phyloP scores from a whole-genome alignment of 192 early-diverging fungal genomes.

The Backusella mclennaniae region DNA sequence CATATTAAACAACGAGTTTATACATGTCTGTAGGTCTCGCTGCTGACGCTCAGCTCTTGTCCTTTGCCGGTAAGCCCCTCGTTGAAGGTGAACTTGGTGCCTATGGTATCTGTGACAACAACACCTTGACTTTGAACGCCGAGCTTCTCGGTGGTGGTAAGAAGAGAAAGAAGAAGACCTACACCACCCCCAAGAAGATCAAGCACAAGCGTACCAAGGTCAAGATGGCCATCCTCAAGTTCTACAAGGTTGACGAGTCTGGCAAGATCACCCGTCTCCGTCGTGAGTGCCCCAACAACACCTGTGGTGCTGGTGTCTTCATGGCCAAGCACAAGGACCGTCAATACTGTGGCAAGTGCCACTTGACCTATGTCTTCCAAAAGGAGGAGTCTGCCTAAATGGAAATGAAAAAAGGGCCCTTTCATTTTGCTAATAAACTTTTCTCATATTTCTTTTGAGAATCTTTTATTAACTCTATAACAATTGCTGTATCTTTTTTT shows the following conservation, averaged over 20 bases:
- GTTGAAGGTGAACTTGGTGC: constrained; percentile 45
- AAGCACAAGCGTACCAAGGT: constrained; percentile 99
- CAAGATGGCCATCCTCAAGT: constrained; percentile 98
- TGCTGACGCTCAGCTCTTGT: constrained; percentile 55
- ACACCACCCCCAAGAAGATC: constrained; percentile 99
- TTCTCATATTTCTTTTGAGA: not conserved
- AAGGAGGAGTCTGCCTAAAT: constrained; percentile 46
- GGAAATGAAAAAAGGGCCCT: not conserved
- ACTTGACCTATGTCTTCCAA: constrained; percentile 81
- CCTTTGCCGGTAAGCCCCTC: constrained; percentile 50
- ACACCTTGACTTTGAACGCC: constrained; percentile 71
- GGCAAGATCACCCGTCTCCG: constrained; percentile 98
- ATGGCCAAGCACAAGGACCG: constrained; percentile 98
- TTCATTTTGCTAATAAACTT: not conserved
- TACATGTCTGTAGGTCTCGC: constrained; percentile 45
- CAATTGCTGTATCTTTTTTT: not conserved
- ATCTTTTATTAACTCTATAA: not conserved
- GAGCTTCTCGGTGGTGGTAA: constrained; percentile 86
- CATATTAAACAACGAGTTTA: too few species aligned
- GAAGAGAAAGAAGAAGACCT: constrained; percentile 99
- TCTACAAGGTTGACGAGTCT: constrained; percentile 98
- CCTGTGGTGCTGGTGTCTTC: constrained; percentile 99
- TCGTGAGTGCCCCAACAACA: constrained; percentile 95
- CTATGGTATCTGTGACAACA: constrained; percentile 64
- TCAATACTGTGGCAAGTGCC: constrained; percentile 98